A percentile compares a stretch with the other conserved stretches of the same genome.
Evolutionary conservation across 345 rosid species (phyloP).

Genomic region (Citrus hindsii): DNA sequence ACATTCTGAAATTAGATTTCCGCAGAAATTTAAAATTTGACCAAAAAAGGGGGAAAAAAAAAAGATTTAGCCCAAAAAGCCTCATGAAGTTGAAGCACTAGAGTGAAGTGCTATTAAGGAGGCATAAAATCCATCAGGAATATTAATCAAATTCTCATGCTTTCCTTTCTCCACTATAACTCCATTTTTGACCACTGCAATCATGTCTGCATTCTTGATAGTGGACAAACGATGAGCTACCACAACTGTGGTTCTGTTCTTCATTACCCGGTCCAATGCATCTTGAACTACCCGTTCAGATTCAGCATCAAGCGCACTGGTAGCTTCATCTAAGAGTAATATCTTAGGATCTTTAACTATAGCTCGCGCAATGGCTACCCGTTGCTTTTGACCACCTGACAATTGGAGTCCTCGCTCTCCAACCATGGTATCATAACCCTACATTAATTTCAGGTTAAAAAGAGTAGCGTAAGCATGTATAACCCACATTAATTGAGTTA

Average conservation of each 20-base stretch:
- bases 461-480: background rate
- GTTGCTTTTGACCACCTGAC: conserved; percentile 60
- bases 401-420: conserved; percentile 58
- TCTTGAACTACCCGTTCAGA: conserved; percentile 53
- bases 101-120: conserved; percentile 46
- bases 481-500: no score
- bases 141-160: conserved; percentile 44
- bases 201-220: conserved; percentile 54
- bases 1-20: background rate
- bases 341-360: conserved; percentile 50
- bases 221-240: conserved; percentile 61
- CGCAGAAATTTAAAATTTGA: no score
- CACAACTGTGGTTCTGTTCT: conserved; percentile 42
- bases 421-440: conserved; percentile 59
- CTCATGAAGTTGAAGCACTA: conserved; percentile 25
- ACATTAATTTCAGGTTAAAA: background rate
- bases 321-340: conserved; percentile 54
- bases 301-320: conserved; percentile 60
- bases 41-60: background rate
- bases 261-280: conserved; percentile 48
- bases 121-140: conserved; percentile 36
- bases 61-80: no score
- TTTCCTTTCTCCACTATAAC: conserved; percentile 53
- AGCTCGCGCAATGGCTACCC: conserved; percentile 59
- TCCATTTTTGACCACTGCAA: conserved; percentile 55